These are phyloP conservation scores for Uronychia binucleata DNA, from an alignment of 73 alveolate species.

Conservation along the genomic window DNA sequence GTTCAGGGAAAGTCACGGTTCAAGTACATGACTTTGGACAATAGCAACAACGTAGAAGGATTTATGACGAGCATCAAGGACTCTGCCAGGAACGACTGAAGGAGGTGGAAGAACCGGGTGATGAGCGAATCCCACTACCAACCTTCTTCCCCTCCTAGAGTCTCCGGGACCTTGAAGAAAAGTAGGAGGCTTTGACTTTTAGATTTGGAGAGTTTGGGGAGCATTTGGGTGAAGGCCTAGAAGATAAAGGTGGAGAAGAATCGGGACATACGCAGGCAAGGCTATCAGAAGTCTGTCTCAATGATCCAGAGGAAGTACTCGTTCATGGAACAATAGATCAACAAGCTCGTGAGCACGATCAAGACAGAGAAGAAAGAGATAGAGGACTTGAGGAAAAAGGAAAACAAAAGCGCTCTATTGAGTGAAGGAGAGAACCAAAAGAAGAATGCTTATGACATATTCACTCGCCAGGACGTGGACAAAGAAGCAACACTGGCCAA, in stretches of 20 bases:
- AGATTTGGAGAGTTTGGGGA: not conserved
- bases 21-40: not conserved
- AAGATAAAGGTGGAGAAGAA: not conserved
- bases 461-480: no score
- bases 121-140: not conserved
- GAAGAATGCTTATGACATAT: no score
- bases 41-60: not conserved
- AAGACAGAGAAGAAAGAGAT: not conserved
- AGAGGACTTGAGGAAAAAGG: not conserved
- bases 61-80: not conserved
- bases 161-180: not conserved
- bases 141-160: not conserved
- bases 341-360: not conserved
- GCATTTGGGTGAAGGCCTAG: not conserved
- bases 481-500: no score
- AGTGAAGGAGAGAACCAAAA: no score
- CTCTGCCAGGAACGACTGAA: no score
- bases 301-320: not conserved
- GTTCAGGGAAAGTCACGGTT: not conserved
- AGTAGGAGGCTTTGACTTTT: not conserved
- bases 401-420: no score
- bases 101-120: not conserved
- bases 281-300: not conserved
- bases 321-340: not conserved
- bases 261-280: not conserved